Conservation (phyloP, 2,329 filamentous ascomycete species). For the Macrophomina phaseolina region DNA sequence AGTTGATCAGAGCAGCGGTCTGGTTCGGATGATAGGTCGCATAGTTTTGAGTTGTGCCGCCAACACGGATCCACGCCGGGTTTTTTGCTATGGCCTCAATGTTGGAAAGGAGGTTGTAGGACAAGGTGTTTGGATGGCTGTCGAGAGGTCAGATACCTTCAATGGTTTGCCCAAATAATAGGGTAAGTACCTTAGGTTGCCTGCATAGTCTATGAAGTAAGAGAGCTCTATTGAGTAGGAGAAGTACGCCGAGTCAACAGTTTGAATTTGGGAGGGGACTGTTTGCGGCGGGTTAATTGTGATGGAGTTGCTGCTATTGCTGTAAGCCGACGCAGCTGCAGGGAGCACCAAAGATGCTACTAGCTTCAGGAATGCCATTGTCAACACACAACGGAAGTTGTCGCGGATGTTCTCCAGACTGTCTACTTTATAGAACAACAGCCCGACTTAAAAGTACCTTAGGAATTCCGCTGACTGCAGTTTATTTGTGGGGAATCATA, state of each 20-base stretch:
- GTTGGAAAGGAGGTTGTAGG: background rate
- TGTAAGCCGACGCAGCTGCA: background rate
- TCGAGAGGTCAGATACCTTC: background rate
- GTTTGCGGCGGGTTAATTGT: background rate
- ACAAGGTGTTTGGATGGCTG: background rate
- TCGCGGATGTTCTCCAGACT: background rate
- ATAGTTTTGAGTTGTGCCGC: background rate
- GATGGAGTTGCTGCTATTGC: background rate
- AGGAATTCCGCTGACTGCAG: no score
- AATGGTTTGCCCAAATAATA: background rate
- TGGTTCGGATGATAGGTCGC: background rate
- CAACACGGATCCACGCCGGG: background rate
- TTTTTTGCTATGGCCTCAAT: background rate
- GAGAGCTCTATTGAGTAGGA: constrained; percentile 3
- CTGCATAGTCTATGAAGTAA: background rate
- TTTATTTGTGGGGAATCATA: background rate
- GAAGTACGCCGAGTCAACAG: background rate
- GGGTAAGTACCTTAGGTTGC: background rate
- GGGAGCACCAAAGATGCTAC: background rate
- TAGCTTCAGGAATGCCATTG: background rate
- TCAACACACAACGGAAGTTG: background rate
- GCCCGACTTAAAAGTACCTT: no score
- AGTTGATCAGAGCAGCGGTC: background rate
- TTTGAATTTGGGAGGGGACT: background rate
- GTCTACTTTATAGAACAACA: no score